Evolutionary conservation across 202 grass and related monocot species (phyloP).

Genomic region (Saccharum hybrid): DNA sequence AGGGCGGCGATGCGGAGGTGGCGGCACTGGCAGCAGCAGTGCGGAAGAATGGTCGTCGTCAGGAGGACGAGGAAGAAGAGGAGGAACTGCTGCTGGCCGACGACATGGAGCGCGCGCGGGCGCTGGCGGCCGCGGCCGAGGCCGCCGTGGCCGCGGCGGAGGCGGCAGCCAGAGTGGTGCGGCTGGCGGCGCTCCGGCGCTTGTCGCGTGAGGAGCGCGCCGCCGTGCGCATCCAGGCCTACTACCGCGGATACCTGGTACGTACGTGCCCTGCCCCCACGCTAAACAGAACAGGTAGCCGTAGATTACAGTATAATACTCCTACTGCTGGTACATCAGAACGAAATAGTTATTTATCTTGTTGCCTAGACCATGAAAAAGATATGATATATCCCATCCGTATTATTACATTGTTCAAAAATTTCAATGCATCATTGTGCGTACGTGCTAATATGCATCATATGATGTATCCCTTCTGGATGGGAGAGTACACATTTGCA

Average conservation of each 20-base stretch:
- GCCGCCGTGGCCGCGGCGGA: constrained; percentile 58
- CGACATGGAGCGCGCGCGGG: constrained; percentile 46
- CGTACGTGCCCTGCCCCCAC: neutral
- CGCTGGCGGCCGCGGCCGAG: constrained; percentile 48
- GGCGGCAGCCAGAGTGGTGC: constrained; percentile 65
- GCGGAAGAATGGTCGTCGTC: neutral
- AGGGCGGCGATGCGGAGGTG: neutral
- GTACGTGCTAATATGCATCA: too few relatives aligned
- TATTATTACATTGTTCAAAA: too few relatives aligned
- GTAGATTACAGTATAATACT: too few relatives aligned
- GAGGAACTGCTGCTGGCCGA: constrained; percentile 20
- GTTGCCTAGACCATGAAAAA: too few relatives aligned
- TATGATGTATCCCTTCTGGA: neutral
- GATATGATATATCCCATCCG: too few relatives aligned
- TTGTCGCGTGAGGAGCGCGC: constrained; percentile 64
- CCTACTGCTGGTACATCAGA: too few relatives aligned
- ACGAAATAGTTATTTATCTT: too few relatives aligned
- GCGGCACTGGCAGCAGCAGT: too few relatives aligned
- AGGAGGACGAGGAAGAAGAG: neutral
- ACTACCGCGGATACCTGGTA: constrained; percentile 85
- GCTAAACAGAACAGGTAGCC: neutral
- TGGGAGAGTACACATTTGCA: neutral
- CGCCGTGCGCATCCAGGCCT: constrained; percentile 73
- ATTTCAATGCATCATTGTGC: too few relatives aligned
- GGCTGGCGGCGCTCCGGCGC: constrained; percentile 51